Evolutionary conservation across 768 basidiomycete genomes (phyloP).

Genomic region (Pleurotus giganteus): DNA sequence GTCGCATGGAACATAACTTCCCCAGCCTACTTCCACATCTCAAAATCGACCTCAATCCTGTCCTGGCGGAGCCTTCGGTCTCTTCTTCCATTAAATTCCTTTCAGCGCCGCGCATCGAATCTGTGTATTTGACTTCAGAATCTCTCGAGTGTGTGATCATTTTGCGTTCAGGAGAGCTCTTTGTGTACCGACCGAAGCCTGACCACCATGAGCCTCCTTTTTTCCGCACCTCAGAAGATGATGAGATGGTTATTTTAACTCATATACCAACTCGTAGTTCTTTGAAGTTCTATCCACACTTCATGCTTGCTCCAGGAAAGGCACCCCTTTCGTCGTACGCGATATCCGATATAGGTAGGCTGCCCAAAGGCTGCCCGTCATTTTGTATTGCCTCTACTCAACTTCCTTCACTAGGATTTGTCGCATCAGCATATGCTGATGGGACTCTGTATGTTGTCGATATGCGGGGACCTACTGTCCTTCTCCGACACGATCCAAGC

Average conservation of each 20-base stretch:
- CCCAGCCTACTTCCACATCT: constrained; percentile 63
- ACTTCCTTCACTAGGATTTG: constrained; percentile 54
- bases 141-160: constrained; percentile 57
- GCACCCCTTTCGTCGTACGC: constrained; percentile 55
- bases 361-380: no score
- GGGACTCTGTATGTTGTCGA: constrained; percentile 66
- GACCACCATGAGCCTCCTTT: constrained; percentile 13
- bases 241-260: constrained; percentile 52
- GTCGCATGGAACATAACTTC: constrained; percentile 58
- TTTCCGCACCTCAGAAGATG: constrained; percentile 29
- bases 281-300: constrained; percentile 56
- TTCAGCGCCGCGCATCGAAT: constrained; percentile 34
- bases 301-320: constrained; percentile 50
- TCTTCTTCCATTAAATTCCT: constrained; percentile 19
- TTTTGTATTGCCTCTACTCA: not conserved
- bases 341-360: constrained; percentile 71
- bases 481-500: constrained; percentile 45
- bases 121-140: constrained; percentile 50
- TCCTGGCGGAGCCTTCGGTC: constrained; percentile 43
- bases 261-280: constrained; percentile 40
- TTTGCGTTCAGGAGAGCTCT: constrained; percentile 53
- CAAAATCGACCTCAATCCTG: constrained; percentile 52
- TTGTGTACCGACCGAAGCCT: constrained; percentile 40
- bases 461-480: constrained; percentile 69
- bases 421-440: constrained; percentile 67